Evolutionary conservation across 306 rosid genomes (phyloP), one percentile per base, ranked within the genome.

Genomic region (Trifolium dubium): DNA sequence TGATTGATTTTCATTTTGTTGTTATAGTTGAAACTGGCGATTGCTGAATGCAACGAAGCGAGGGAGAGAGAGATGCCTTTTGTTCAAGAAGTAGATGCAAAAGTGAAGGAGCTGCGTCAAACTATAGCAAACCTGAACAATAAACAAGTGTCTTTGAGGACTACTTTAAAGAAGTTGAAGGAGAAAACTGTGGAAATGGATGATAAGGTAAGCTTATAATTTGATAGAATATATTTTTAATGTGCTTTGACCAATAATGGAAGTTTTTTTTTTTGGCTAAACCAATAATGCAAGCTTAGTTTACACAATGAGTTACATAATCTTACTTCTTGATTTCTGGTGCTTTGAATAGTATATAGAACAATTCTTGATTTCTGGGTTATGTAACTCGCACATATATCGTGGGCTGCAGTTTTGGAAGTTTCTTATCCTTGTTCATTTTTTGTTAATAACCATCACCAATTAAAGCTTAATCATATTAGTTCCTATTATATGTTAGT

Each of bases 21-120:
- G 18, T 62, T 65, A 41, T 69, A 93, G 98, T 85, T 91, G 89
- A 87, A 82, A 72, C 73, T 76, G 51, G 96, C 83, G 63, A 89
- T 93, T 79, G 78, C 68, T 0, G 82, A 78, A 40, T 75, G 78
- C 79, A 82, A 83, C 72, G 89, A 87, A 86, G 88, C 88, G 40
- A 86, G 84, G 80, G 96, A 87, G 75, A 85, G 61, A 79, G 97
- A 93, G 74, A 68, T 86, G 75, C 88, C 96, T 64, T 85, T 84
- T 70, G 84, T 87, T 83, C 90, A 93, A 76, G 97, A 91, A 75
- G 88, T 81, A 35, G 96, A 88, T 35, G 77, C 77, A 8, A 86
- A 87, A 51, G 97, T 93, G 46, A 92, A 82, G 75, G 96, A 93
- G 75, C 41, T 91, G 58, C 91, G 73, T 55, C 96, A 88, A 65